phyloP scores from a whole-genome alignment of 1,284 basidiomycete genomes.

The Spongiforma sp. region DNA sequence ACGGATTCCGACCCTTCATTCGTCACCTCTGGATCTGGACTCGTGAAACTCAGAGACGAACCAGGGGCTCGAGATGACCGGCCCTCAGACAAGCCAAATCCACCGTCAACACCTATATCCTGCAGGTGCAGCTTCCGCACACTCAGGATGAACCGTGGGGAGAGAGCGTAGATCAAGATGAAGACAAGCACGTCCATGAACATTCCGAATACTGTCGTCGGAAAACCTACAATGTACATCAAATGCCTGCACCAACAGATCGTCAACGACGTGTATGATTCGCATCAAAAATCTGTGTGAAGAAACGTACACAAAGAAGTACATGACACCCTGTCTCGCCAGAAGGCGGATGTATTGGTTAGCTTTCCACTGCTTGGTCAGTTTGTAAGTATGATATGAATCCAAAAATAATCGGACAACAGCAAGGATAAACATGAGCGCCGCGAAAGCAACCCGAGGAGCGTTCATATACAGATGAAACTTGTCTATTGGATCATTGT shows the following conservation, averaged over 20 bases:
- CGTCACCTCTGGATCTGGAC: too few species aligned
- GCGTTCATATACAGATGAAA: slow-evolving; percentile 18
- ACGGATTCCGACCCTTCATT: too few species aligned
- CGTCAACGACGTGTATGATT: background rate
- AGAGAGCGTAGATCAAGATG: slow-evolving; percentile 15
- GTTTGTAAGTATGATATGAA: slow-evolving; percentile 15
- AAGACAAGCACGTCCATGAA: background rate
- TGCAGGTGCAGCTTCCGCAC: slow-evolving; percentile 16
- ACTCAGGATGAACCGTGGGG: slow-evolving; percentile 27
- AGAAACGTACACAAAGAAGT: slow-evolving; percentile 26
- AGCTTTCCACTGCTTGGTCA: slow-evolving; percentile 13
- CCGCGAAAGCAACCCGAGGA: slow-evolving; percentile 23
- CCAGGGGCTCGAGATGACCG: background rate
- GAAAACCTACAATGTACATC: slow-evolving; percentile 20
- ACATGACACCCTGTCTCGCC: slow-evolving; percentile 17
- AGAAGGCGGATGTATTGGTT: slow-evolving; percentile 23
- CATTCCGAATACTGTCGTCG: background rate
- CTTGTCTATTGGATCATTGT: background rate
- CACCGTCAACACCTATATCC: slow-evolving; percentile 15
- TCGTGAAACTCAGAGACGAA: too few species aligned
- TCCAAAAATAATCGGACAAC: slow-evolving; percentile 18
- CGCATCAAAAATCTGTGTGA: background rate
- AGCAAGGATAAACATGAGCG: slow-evolving; percentile 21
- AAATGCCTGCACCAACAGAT: slow-evolving; percentile 14
- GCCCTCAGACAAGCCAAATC: slow-evolving; percentile 18